phyloP scores from a whole-genome alignment of 805 yeast species.

The Cyberlindnera mycetangii region DNA sequence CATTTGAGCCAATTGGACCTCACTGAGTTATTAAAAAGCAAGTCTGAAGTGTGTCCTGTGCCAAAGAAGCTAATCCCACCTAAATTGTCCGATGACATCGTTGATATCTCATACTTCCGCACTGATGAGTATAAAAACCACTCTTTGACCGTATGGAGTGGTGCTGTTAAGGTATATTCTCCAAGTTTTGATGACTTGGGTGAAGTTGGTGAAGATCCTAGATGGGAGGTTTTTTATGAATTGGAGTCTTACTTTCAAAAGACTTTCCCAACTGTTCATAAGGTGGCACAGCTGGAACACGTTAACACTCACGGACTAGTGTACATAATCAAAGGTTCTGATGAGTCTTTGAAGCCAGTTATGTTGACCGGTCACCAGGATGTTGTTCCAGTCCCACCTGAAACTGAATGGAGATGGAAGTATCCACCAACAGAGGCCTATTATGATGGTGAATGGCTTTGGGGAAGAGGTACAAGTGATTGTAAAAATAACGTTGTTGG shows the following conservation, averaged over 20 bases:
- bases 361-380: constrained; percentile 80
- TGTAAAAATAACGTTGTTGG: constrained; percentile 69
- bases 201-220: constrained; percentile 13
- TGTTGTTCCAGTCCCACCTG: constrained; percentile 74
- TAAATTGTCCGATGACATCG: constrained; percentile 1
- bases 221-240: constrained; percentile 16
- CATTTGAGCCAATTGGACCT: background rate
- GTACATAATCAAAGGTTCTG: constrained; percentile 40
- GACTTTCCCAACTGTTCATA: constrained; percentile 14
- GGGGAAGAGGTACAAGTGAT: constrained; percentile 80
- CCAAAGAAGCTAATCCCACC: constrained; percentile 9
- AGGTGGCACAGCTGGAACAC: constrained; percentile 8
- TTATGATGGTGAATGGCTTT: constrained; percentile 60
- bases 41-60: constrained; percentile 5
- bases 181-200: constrained; percentile 15
- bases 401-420: constrained; percentile 58
- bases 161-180: constrained; percentile 14
- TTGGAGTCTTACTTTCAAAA: constrained; percentile 11
- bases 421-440: constrained; percentile 65
- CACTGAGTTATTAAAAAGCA: background rate
- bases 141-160: constrained; percentile 13
- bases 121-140: constrained; percentile 15
- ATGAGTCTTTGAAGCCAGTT: constrained; percentile 54
- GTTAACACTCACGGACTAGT: constrained; percentile 16
- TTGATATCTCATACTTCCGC: constrained; percentile 11